These are phyloP conservation scores for Aspergillus proliferans DNA, from an alignment of 2,329 filamentous ascomycete genomes.

Conservation along the genomic window DNA sequence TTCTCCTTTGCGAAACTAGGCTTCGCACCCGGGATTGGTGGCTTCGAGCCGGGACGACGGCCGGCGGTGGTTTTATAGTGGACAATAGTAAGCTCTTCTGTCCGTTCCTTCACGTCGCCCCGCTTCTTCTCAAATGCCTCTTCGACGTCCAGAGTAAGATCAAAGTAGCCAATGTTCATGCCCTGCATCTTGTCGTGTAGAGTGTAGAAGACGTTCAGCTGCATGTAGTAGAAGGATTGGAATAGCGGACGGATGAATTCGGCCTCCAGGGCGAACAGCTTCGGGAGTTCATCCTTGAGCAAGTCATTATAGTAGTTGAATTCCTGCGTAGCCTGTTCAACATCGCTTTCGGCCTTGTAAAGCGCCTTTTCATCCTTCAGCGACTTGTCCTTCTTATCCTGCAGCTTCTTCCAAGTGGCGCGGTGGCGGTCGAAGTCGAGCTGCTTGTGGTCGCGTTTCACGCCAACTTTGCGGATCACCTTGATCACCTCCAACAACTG, in stretches of 20 bases:
- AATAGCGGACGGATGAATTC: conserved; percentile 97
- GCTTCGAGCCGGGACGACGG: conserved; percentile 27
- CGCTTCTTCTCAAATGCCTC: conserved; percentile 86
- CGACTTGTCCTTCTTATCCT: conserved; percentile 95
- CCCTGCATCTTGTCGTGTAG: conserved; percentile 96
- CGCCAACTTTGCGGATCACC: conserved; percentile 77
- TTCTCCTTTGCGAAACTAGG: conserved; percentile 24
- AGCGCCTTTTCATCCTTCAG: conserved; percentile 96
- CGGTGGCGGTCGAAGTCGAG: conserved; percentile 90
- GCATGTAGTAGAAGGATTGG: conserved; percentile 99
- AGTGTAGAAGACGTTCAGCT: conserved; percentile 98
- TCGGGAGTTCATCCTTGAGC: conserved; percentile 90
- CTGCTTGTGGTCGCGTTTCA: conserved; percentile 95
- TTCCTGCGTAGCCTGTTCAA: conserved; percentile 87
- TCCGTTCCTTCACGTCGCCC: conserved; percentile 77
- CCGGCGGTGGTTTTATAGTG: conserved; percentile 87
- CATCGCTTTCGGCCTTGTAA: conserved; percentile 89
- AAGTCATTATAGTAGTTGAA: conserved; percentile 98
- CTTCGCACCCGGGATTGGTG: conserved; percentile 23
- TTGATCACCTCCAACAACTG: conserved; percentile 94
- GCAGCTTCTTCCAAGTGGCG: conserved; percentile 78
- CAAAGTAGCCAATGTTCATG: conserved; percentile 96
- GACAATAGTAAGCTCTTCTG: conserved; percentile 78
- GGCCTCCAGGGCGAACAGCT: conserved; percentile 79
- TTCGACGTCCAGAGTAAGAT: conserved; percentile 82